Conservation (phyloP, 2,329 filamentous ascomycete species). For the Beauveria bassiana region DNA sequence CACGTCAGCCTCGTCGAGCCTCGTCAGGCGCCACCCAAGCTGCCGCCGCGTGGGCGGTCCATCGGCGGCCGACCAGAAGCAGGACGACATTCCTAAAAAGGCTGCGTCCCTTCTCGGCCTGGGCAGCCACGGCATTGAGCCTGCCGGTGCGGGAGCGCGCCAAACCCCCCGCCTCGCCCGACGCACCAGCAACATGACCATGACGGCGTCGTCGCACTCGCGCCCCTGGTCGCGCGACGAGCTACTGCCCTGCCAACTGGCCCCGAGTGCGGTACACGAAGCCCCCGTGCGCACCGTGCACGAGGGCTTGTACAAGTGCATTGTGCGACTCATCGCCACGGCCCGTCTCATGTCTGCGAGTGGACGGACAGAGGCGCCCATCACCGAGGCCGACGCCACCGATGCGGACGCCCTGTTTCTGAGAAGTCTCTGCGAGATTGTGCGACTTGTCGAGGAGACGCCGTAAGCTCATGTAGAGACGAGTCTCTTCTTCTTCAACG, state of each 20-base stretch:
- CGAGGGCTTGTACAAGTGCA: conserved; percentile 41
- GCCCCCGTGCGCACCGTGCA: conserved; percentile 37
- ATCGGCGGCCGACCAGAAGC: conserved; percentile 10
- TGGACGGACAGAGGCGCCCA: conserved; percentile 21
- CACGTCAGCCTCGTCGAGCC: conserved; percentile 8
- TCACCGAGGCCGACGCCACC: conserved; percentile 22
- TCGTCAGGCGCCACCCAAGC: conserved; percentile 7
- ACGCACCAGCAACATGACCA: conserved; percentile 19
- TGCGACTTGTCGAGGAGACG: conserved; percentile 29
- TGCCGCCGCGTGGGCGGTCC: conserved; percentile 13
- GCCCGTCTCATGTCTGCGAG: conserved; percentile 31
- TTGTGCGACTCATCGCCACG: conserved; percentile 42
- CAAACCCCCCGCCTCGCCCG: conserved; percentile 17
- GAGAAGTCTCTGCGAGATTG: conserved; percentile 35
- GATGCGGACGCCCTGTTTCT: conserved; percentile 31
- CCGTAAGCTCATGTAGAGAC: neutral
- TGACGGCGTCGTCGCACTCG: conserved; percentile 10
- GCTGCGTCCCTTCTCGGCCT: conserved; percentile 45
- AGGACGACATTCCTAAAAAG: conserved; percentile 40
- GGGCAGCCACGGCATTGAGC: conserved; percentile 13
- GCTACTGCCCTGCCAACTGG: conserved; percentile 14
- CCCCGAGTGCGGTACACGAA: conserved; percentile 21
- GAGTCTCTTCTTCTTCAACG: too few species aligned
- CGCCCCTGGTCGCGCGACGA: conserved; percentile 21
- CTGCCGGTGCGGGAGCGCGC: neutral